Evolutionary conservation across 371 early-diverging fungal genomes (phyloP).

Genomic region (Mucor sp.): DNA sequence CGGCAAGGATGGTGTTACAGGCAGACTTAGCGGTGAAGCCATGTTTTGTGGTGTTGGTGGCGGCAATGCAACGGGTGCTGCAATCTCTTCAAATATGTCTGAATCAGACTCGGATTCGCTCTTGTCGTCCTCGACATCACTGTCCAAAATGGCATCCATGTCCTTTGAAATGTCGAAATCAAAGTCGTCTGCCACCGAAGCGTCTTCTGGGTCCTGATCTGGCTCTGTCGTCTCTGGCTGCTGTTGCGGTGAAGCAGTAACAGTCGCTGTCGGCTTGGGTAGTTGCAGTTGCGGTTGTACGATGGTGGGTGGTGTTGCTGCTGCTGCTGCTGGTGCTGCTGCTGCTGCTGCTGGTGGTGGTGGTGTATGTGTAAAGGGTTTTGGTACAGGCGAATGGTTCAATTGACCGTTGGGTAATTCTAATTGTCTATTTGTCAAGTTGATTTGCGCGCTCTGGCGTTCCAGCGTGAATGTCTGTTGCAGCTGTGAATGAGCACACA

Average conservation of each 20-base stretch:
- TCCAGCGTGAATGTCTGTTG: slow-evolving; percentile 20
- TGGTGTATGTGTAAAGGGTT: slow-evolving; percentile 7
- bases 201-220: background rate
- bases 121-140: slow-evolving; percentile 15
- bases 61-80: slow-evolving; percentile 8
- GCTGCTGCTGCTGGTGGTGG: background rate
- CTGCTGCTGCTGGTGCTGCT: too few relatives aligned
- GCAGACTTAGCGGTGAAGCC: slow-evolving; percentile 9
- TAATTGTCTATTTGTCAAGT: slow-evolving; percentile 7
- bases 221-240: background rate
- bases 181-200: slow-evolving; percentile 9
- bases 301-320: background rate
- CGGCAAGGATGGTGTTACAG: slow-evolving; percentile 9
- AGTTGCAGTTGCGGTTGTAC: background rate
- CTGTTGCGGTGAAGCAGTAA: background rate
- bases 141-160: slow-evolving; percentile 25
- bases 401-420: slow-evolving; percentile 1
- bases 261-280: background rate
- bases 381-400: slow-evolving; percentile 13
- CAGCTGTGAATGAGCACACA: background rate
- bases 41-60: background rate
- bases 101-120: slow-evolving; percentile 13
- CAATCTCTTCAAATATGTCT: slow-evolving; percentile 23
- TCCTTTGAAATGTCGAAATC: slow-evolving; percentile 25
- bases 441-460: slow-evolving; percentile 19